Percentiles rank a stretch among this genome's conserved stretches.
Evolutionary conservation across 2,329 filamentous ascomycete species (phyloP).

Genomic region (Pestalotiopsis sp.): DNA sequence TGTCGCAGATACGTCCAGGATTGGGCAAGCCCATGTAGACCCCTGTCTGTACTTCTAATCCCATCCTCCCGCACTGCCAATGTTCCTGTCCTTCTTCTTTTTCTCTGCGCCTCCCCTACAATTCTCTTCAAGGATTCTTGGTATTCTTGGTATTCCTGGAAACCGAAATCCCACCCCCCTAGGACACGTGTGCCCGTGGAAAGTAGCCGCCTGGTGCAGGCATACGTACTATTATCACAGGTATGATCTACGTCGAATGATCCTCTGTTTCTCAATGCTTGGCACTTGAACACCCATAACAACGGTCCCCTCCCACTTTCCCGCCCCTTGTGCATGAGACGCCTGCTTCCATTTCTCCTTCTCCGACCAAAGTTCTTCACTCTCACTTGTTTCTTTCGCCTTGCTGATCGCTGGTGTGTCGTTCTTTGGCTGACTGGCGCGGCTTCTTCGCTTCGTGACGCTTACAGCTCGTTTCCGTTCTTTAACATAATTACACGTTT

Average conservation of each 20-base stretch:
- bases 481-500: constrained; percentile 27
- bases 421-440: constrained; percentile 38
- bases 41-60: neutral
- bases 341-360: constrained; percentile 5
- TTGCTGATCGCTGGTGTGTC: constrained; percentile 29
- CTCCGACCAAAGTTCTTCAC: constrained; percentile 14
- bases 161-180: constrained; percentile 3
- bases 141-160: neutral
- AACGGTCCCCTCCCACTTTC: constrained; percentile 6
- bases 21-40: constrained; percentile 5
- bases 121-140: neutral
- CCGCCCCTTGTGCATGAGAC: constrained; percentile 8
- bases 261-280: constrained; percentile 18
- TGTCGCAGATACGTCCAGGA: constrained; percentile 16
- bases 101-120: neutral
- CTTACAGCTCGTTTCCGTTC: constrained; percentile 34
- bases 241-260: constrained; percentile 17
- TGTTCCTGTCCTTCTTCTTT: constrained; percentile 1
- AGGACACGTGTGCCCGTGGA: constrained; percentile 12
- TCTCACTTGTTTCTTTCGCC: constrained; percentile 21
- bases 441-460: constrained; percentile 24
- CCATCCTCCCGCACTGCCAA: neutral
- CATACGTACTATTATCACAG: constrained; percentile 11
- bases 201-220: constrained; percentile 19
- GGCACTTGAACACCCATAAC: constrained; percentile 14